Evolutionary conservation across 192 early-diverging fungal species (phyloP).

Genomic region (Phlyctochytrium bullatum): DNA sequence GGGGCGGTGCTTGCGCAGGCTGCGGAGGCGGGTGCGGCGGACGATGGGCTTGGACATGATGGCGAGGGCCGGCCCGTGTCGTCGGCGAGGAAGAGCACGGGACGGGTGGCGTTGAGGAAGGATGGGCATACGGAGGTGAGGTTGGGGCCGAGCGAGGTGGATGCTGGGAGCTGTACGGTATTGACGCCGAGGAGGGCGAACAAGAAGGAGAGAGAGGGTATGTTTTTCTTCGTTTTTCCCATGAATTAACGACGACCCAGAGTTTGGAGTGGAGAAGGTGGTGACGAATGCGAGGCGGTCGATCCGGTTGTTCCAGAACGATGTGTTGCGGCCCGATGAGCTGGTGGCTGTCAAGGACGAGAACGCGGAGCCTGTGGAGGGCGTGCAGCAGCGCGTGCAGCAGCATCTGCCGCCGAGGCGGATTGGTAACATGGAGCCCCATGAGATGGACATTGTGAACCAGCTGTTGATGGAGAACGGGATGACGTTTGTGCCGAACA

Average conservation of each 20-base stretch:
- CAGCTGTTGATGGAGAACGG: constrained; percentile 19
- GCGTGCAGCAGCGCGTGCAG: neutral
- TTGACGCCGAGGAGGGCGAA: constrained; percentile 22
- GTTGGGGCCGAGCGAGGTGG: neutral
- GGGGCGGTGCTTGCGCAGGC: no score
- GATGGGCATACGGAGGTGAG: neutral
- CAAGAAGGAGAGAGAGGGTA: constrained; percentile 24
- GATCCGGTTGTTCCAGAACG: constrained; percentile 7
- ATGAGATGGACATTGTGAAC: constrained; percentile 9
- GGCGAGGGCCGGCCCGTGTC: neutral
- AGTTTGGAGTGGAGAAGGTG: constrained; percentile 24
- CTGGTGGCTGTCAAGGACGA: neutral
- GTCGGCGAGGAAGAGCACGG: neutral
- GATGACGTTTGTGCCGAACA: constrained; percentile 26
- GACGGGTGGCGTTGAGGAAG: neutral
- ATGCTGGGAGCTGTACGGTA: constrained; percentile 16
- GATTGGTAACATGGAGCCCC: constrained; percentile 5
- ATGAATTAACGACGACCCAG: constrained; percentile 3
- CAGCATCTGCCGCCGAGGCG: neutral
- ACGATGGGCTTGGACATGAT: neutral
- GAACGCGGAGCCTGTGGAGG: neutral
- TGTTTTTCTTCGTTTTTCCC: constrained; percentile 1
- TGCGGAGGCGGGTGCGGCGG: no score
- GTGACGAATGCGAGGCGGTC: constrained; percentile 28
- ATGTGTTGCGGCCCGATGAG: neutral